Evolutionary conservation across 768 basidiomycete species (phyloP).

Genomic region (Lactarius pseudohatsudake): DNA sequence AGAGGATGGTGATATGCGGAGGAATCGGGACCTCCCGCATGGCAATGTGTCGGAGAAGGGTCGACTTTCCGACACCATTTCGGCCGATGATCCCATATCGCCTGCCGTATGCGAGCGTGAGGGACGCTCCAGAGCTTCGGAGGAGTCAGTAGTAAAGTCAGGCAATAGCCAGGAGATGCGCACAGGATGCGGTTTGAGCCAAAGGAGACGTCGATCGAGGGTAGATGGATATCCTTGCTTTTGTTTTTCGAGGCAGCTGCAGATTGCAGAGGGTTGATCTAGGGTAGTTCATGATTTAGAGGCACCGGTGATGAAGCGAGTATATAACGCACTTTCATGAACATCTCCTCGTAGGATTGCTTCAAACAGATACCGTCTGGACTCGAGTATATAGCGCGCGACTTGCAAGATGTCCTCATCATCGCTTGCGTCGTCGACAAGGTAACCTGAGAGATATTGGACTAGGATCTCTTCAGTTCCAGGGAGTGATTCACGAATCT

Average conservation of each 20-base stretch:
- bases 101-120: conserved; percentile 74
- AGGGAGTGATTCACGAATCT: conserved; percentile 67
- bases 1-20: conserved; percentile 92
- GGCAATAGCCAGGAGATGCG: conserved; percentile 31
- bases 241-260: conserved; percentile 78
- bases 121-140: conserved; percentile 72
- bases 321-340: conserved; percentile 72
- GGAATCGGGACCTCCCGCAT: conserved; percentile 94
- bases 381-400: conserved; percentile 69
- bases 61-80: conserved; percentile 87
- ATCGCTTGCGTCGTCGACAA: conserved; percentile 85
- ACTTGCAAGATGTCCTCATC: conserved; percentile 85
- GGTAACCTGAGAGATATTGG: conserved; percentile 84
- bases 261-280: conserved; percentile 93
- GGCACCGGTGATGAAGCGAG: neutral
- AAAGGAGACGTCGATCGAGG: conserved; percentile 94
- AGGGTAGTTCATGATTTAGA: neutral
- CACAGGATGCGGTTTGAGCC: conserved; percentile 92
- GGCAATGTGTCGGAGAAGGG: conserved; percentile 89
- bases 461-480: conserved; percentile 84
- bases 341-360: conserved; percentile 99
- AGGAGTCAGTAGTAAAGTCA: conserved; percentile 9
- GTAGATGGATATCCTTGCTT: conserved; percentile 95
- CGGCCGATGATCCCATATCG: conserved; percentile 68
- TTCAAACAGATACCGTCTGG: conserved; percentile 44